Conservation (phyloP, 805 yeast genomes). For the Cyberlindnera meyerae region DNA sequence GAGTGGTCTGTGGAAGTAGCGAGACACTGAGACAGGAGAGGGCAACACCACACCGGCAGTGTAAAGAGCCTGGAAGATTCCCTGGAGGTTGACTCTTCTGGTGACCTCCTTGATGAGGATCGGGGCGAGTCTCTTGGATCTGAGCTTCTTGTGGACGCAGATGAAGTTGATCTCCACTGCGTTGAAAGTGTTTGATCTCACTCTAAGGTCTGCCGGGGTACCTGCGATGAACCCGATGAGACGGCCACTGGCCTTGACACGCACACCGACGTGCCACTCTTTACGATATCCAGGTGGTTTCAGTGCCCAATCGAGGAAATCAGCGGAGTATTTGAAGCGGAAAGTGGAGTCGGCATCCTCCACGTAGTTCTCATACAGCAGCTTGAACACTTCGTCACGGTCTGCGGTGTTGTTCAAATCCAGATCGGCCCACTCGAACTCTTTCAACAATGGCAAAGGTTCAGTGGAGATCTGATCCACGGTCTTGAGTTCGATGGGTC, state of each 20-base stretch:
- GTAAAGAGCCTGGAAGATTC: constrained; percentile 94
- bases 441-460: constrained; percentile 63
- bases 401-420: constrained; percentile 55
- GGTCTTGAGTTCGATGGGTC: constrained; percentile 75
- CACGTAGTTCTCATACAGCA: constrained; percentile 85
- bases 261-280: constrained; percentile 92
- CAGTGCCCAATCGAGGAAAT: constrained; percentile 87
- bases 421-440: constrained; percentile 85
- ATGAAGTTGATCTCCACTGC: constrained; percentile 90
- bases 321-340: constrained; percentile 81
- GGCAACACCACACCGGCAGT: constrained; percentile 92
- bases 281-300: constrained; percentile 88
- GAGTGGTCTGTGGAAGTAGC: constrained; percentile 90
- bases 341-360: constrained; percentile 92
- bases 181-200: constrained; percentile 50
- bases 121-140: constrained; percentile 93
- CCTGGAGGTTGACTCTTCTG: constrained; percentile 75
- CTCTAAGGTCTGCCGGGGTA: constrained; percentile 66
- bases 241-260: constrained; percentile 71
- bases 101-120: constrained; percentile 91
- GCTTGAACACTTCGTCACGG: constrained; percentile 70
- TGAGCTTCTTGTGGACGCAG: constrained; percentile 88
- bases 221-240: constrained; percentile 92
- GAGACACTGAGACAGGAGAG: constrained; percentile 81
- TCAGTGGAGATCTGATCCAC: constrained; percentile 66